Base-by-base conservation (phyloP, 2,329 filamentous ascomycete genomes). In the Penicillium sp. region DNA sequence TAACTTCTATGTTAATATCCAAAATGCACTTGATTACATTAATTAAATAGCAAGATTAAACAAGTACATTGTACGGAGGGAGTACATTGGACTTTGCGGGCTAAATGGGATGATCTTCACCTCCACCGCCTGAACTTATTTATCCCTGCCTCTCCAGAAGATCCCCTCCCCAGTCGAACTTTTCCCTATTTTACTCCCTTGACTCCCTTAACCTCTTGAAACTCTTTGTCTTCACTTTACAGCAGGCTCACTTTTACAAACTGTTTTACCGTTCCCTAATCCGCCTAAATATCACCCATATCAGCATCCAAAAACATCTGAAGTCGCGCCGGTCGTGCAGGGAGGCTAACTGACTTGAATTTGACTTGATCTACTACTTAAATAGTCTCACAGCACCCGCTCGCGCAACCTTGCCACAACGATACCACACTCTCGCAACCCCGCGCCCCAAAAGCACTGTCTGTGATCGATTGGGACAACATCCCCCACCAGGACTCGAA, bases 81-180 rank as follows among this genome's bases (percentile, higher is more conserved):
- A 28, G 30, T 35, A 33, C 17, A 22, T 16, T 35, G 16, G 25
- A 35, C 8, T 31, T 41, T 2, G 36, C 30, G 30, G 30, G 31
- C 16, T 7, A 35, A 44, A 43, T 35, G 43, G 40, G 43, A 50
- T 60, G 59, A 65, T 62, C 54, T 61, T 56, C 61, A 45, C 38
- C 56, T 61, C 61, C 62, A 63, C 63, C 63, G 62, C 63, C 62
- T 58, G 57, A 55, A 46, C 42, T 62, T 49, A 58, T 61, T 61
- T 50, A 60, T 63, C 63, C 62, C 58, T 65, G 53, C 61, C 59
- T 62, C 49, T 54, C 41, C 50, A 56, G 30, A 57, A 58, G 36
- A 52, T 58, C 53, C 53, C 43, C 42, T 45, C 42, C 37, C 42
- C 17, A 22, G 19, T 26, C 50, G 55, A 33, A 44, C 40, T 40